Percentiles rank a stretch among this genome's conserved stretches.
Conservation (phyloP, 2,329 filamentous ascomycete genomes). For the Tolypocladium inflatum region DNA sequence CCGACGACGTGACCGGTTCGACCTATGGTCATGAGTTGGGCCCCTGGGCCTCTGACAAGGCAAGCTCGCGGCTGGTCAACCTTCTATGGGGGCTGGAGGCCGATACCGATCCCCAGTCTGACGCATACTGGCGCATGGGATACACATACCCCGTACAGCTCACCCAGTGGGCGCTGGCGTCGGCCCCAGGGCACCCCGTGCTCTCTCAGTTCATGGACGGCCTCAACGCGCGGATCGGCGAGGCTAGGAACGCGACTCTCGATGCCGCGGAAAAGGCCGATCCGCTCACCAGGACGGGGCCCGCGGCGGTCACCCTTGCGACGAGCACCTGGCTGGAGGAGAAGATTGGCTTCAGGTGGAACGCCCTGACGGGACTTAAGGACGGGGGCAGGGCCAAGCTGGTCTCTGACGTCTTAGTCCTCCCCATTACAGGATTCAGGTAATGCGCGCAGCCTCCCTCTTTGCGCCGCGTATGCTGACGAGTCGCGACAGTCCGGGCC, state of each 20-base stretch:
- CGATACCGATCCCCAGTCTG: constrained; percentile 11
- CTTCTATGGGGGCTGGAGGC: constrained; percentile 14
- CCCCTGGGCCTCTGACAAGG: background rate
- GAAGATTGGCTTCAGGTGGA: constrained; percentile 11
- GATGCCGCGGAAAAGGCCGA: constrained; percentile 3
- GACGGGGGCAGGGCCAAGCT: constrained; percentile 13
- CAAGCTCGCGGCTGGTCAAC: constrained; percentile 8
- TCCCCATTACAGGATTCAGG: constrained; percentile 14
- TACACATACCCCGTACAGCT: constrained; percentile 14
- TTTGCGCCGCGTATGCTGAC: background rate
- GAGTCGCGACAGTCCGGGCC: constrained; percentile 8
- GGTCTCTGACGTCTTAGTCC: constrained; percentile 10
- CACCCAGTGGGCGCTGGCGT: constrained; percentile 15
- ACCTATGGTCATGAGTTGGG: constrained; percentile 3
- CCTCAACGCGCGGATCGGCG: constrained; percentile 5
- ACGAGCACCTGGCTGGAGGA: constrained; percentile 11
- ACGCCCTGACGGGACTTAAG: constrained; percentile 10
- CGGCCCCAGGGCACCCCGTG: constrained; percentile 10
- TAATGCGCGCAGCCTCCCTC: constrained; percentile 3
- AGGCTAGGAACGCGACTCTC: background rate
- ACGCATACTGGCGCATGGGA: constrained; percentile 15
- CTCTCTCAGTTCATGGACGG: constrained; percentile 11
- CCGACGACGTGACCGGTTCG: constrained; percentile 7
- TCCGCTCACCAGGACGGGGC: constrained; percentile 12
- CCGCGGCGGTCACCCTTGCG: constrained; percentile 12